Evolutionary conservation across 2,329 filamentous ascomycete species (phyloP), one percentile per base, ranked within the genome.

Genomic region (Pseudogymnoascus sp.): DNA sequence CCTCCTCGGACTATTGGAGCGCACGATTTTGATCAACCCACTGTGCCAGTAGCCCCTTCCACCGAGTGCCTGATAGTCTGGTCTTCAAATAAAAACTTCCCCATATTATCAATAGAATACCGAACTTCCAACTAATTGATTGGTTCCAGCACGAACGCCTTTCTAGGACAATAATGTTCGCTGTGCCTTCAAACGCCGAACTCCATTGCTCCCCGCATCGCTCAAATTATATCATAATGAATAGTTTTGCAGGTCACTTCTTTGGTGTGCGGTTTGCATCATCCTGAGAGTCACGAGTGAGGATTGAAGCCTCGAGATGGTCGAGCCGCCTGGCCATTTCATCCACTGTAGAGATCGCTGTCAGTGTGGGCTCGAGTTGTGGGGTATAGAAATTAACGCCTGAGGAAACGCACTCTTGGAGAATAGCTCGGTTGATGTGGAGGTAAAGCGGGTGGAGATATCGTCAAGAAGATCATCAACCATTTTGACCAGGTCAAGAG

Each of bases 281-380:
- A 15, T 35, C 50, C 6, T 57, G 50, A 35, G 5, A 8, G 17
- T 57, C 50, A 33, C 50, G 50, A 28, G 62, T 67, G 61, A 73
- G 70, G 23, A 74, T 60, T 35, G 67, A 67, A 57, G 69, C 65
- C 60, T 74, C 93, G 10, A 97, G 82, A 64, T 87, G 91, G 73
- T 97, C 93, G 21, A 97, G 78, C 26, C 93, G 85, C 65, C 88
- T 83, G 13, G 90, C 89, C 92, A 97, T 96, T 67, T 96, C 92
- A 72, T 96, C 93, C 89, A 97, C 92, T 96, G 65, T 26, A 13
- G 47, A 62, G n/a, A 21, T 28, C 8, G 17, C 10, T 62, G 21
- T 65, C 62, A 38, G 65, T 26, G 40, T 36, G n/a, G 9, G 23
- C 50, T 11, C 17, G 7, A 11, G 44, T 67, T 61, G 68, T 63